Conservation (phyloP, 2,329 filamentous ascomycete species). For the Escovopsis sp. region DNA sequence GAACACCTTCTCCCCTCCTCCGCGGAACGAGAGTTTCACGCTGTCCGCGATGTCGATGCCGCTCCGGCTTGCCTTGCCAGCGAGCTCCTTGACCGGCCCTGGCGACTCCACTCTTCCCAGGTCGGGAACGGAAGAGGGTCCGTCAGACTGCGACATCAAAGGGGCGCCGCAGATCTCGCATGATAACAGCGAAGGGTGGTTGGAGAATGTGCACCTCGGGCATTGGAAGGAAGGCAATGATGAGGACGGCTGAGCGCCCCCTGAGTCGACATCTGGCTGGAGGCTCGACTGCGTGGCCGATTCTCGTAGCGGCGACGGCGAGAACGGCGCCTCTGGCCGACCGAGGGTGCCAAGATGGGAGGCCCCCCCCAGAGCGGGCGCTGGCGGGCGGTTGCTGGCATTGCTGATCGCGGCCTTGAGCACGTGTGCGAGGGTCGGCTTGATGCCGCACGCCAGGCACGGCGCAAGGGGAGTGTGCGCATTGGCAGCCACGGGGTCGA, state of each 20-base stretch:
- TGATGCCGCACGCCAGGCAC: constrained; percentile 87
- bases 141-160: constrained; percentile 37
- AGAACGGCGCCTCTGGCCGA: background rate
- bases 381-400: constrained; percentile 39
- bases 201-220: constrained; percentile 83
- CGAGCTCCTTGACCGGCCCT: constrained; percentile 46
- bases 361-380: constrained; percentile 2
- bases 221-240: constrained; percentile 41
- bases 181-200: constrained; percentile 70
- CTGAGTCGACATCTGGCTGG: background rate
- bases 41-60: constrained; percentile 49
- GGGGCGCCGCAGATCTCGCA: constrained; percentile 88
- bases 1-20: constrained; percentile 79
- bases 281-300: background rate
- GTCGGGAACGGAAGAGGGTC: constrained; percentile 22
- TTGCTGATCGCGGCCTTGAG: constrained; percentile 76
- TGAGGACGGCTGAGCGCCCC: constrained; percentile 4
- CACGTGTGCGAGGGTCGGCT: constrained; percentile 67
- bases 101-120: constrained; percentile 55
- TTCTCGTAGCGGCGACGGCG: background rate
- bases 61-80: constrained; percentile 14
- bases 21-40: constrained; percentile 84
- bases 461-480: constrained; percentile 69
- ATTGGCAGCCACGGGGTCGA: constrained; percentile 71
- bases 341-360: background rate